Conservation (phyloP, 495 filamentous ascomycete species). For the Lophium mytilinum region DNA sequence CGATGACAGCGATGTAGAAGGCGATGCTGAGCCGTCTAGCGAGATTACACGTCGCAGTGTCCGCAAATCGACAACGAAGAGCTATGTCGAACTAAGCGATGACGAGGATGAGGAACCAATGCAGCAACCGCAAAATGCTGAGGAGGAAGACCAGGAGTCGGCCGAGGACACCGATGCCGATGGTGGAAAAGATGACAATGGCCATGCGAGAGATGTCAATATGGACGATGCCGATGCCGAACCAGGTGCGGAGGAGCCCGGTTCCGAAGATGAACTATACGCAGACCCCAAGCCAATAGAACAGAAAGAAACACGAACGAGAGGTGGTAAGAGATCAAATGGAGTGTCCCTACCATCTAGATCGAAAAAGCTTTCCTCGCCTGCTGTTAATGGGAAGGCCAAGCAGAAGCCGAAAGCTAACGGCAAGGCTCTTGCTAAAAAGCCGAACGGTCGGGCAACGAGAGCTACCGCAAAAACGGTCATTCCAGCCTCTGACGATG, state of each 20-base stretch:
- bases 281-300: background rate
- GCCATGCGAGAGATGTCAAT: background rate
- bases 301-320: background rate
- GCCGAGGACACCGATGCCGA: slow-evolving; percentile 20
- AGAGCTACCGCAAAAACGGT: too few species aligned
- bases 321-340: background rate
- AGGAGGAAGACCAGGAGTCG: slow-evolving; percentile 26
- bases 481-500: too few species aligned
- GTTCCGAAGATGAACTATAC: slow-evolving; percentile 7
- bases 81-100: slow-evolving; percentile 50
- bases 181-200: background rate
- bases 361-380: background rate
- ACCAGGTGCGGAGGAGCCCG: background rate
- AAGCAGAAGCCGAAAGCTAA: background rate
- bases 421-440: background rate
- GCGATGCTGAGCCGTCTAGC: slow-evolving; percentile 22
- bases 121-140: slow-evolving; percentile 36
- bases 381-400: background rate
- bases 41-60: slow-evolving; percentile 38
- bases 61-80: slow-evolving; percentile 33
- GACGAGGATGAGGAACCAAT: slow-evolving; percentile 53
- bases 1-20: slow-evolving; percentile 19
- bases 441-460: background rate
- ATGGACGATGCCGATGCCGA: slow-evolving; percentile 11
- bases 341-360: background rate